A percentile compares a stretch with the other conserved stretches of the same genome.
Conservation (phyloP, 2,329 filamentous ascomycete species). For the Arthrobotrys iridis region DNA sequence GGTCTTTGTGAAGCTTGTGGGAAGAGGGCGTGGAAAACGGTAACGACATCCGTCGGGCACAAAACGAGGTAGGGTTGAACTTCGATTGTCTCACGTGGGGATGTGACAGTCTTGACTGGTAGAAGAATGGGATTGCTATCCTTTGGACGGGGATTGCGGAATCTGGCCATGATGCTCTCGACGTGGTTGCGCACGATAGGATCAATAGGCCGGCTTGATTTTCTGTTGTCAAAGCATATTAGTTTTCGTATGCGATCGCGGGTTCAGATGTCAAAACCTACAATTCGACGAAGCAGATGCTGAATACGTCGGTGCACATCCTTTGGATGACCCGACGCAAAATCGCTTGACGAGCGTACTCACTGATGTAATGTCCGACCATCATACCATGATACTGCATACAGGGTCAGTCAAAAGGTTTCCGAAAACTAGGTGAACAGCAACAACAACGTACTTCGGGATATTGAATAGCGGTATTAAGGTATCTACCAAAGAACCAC, state of each 20-base stretch:
- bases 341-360: conserved; percentile 85
- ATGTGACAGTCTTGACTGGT: conserved; percentile 74
- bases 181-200: conserved; percentile 58
- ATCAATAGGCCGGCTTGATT: conserved; percentile 58
- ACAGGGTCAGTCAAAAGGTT: conserved; percentile 53
- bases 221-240: conserved; percentile 49
- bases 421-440: conserved; percentile 11
- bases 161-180: conserved; percentile 57
- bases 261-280: conserved; percentile 32
- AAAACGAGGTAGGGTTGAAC: conserved; percentile 83
- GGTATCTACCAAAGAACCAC: conserved; percentile 90
- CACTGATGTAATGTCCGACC: conserved; percentile 89
- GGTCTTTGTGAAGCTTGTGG: conserved; percentile 63
- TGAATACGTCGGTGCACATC: conserved; percentile 58
- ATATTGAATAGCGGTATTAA: conserved; percentile 83
- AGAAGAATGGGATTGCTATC: conserved; percentile 69
- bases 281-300: conserved; percentile 58
- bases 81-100: conserved; percentile 77
- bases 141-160: conserved; percentile 59
- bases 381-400: conserved; percentile 72
- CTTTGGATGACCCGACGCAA: conserved; percentile 64
- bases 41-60: conserved; percentile 80
- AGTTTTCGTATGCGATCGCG: neutral
- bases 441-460: conserved; percentile 74
- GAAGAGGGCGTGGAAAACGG: conserved; percentile 83